Evolutionary conservation across 2,329 filamentous ascomycete species (phyloP).

Genomic region (Colletotrichum endophyticum): DNA sequence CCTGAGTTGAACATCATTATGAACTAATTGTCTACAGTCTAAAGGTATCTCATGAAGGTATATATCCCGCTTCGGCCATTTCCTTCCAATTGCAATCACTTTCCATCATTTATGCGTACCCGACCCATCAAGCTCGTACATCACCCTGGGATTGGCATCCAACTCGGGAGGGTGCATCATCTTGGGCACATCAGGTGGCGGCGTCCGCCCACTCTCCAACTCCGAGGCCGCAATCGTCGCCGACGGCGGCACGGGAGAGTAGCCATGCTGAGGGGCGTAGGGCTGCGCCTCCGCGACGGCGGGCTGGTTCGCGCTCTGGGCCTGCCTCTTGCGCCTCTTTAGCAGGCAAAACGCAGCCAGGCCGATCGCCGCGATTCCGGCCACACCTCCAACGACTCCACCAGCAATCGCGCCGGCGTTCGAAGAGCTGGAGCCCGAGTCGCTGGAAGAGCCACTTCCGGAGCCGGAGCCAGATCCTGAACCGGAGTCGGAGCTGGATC

Average conservation of each 20-base stretch:
- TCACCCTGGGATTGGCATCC: background rate
- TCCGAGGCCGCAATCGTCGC: conserved; percentile 5
- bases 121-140: conserved; percentile 16
- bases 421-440: conserved; percentile 12
- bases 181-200: background rate
- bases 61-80: background rate
- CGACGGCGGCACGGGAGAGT: background rate
- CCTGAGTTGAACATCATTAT: no score
- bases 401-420: conserved; percentile 50
- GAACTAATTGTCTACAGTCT: background rate
- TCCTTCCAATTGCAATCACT: no score
- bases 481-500: conserved; percentile 24
- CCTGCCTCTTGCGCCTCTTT: conserved; percentile 38
- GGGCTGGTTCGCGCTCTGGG: background rate
- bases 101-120: background rate
- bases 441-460: conserved; percentile 11
- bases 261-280: background rate
- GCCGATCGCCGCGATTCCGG: conserved; percentile 43
- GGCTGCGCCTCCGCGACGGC: conserved; percentile 12
- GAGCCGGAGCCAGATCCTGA: conserved; percentile 30
- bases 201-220: background rate
- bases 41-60: background rate
- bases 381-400: conserved; percentile 51
- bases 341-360: conserved; percentile 44
- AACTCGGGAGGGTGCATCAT: conserved; percentile 9